Evolutionary conservation across 345 rosid species (phyloP).

Genomic region (Microthlaspi erraticum): DNA sequence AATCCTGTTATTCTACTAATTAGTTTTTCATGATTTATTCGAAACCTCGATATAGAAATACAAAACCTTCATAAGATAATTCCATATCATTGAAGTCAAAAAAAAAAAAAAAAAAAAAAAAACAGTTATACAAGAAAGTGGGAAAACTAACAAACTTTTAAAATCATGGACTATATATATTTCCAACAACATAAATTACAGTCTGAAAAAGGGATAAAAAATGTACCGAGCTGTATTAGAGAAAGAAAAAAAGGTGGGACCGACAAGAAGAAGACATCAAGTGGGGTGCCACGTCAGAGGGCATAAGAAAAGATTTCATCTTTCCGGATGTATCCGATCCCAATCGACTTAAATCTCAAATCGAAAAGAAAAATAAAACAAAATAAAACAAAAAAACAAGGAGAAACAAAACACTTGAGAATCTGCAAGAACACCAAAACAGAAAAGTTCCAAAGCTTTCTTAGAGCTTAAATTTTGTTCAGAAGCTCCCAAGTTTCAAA

Average conservation of each 20-base stretch:
- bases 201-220: neutral
- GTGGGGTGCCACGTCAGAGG: slow-evolving; percentile 46
- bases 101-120: neutral
- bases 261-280: slow-evolving; percentile 38
- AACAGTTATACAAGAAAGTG: neutral
- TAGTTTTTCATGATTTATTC: neutral
- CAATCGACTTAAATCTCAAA: slow-evolving; percentile 39
- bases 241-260: slow-evolving; percentile 31
- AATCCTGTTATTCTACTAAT: neutral
- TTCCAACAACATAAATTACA: slow-evolving; percentile 17
- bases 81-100: neutral
- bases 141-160: slow-evolving; percentile 20
- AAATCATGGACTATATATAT: slow-evolving; percentile 2
- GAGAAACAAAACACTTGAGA: slow-evolving; percentile 19
- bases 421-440: slow-evolving; percentile 26
- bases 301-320: slow-evolving; percentile 45
- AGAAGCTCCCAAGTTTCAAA: slow-evolving; percentile 1
- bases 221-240: neutral
- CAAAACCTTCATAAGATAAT: neutral
- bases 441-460: slow-evolving; percentile 35
- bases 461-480: slow-evolving; percentile 26
- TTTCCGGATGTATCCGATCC: slow-evolving; percentile 43
- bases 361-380: neutral
- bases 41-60: neutral
- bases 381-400: slow-evolving; percentile 7